phyloP scores from a whole-genome alignment of 2,329 filamentous ascomycete species.

The Dryadomyces quercivorus region DNA sequence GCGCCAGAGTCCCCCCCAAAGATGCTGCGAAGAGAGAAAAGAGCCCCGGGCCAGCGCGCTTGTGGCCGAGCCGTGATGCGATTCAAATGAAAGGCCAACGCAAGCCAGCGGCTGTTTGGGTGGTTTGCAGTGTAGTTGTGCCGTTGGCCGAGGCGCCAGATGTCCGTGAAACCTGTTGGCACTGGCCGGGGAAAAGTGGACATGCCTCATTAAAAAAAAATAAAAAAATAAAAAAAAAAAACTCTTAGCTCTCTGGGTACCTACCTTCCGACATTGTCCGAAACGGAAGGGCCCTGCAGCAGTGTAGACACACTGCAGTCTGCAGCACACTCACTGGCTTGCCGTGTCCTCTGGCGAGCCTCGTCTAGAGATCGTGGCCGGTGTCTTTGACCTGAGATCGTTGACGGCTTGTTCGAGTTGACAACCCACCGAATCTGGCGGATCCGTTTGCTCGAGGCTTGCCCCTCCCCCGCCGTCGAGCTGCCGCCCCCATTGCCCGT shows the following conservation, averaged over 20 bases:
- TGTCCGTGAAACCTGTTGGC: background rate
- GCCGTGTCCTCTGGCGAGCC: background rate
- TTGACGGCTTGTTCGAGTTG: no score
- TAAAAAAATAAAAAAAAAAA: no score
- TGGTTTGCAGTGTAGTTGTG: no score
- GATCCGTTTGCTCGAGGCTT: no score
- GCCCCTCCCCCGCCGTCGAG: no score
- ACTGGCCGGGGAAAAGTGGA: background rate
- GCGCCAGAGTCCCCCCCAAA: background rate
- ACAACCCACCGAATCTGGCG: no score
- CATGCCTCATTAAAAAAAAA: background rate
- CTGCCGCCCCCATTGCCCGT: no score
- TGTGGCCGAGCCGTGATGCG: background rate
- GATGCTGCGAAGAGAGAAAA: background rate
- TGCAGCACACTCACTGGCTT: background rate
- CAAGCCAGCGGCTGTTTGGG: no score
- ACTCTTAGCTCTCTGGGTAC: background rate
- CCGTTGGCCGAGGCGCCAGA: no score
- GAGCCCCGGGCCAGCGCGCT: background rate
- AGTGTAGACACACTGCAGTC: no score
- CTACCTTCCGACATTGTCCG: constrained; percentile 3
- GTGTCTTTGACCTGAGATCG: background rate
- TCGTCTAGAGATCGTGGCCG: background rate
- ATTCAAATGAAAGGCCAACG: background rate
- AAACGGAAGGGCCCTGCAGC: background rate